Base-by-base conservation (phyloP, 2,329 filamentous ascomycete species). In the Colletotrichum brevisporum region DNA sequence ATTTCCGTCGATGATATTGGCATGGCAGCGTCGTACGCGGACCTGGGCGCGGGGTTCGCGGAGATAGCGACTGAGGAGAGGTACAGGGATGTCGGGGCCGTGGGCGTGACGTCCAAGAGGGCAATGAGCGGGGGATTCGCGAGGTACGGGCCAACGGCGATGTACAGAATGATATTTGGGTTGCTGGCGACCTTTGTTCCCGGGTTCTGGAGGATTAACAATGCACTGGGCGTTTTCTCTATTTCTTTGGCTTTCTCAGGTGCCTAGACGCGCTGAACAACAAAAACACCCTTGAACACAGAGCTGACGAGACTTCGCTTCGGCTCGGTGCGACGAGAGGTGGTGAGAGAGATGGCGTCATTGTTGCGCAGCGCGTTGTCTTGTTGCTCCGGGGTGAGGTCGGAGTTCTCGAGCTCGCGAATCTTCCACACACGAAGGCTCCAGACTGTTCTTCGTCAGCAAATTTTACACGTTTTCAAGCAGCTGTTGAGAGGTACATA, bases 351-450 rank as follows among this genome's bases (percentile, higher is more conserved):
- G 16, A 66, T n/a, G 15, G 50, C 57, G 15, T 69, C 54, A 8
- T 55, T 54, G 43, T 66, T 58, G 8, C n/a, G 48, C 24, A 71
- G 26, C 2, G 50, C 56, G 6, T 59, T 26, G 6, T 51, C 55
- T 43, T 56, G 56, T 10, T 65, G 54, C 16, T 57, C 53, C 16
- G 59, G 47, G 1, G 57, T 21, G 3, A 72, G 50, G 1, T 61
- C 55, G 2, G 45, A 51, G 18, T 53, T 63, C 12, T 72, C 71
- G 5, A 72, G 47, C 16, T 72, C 53, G 4, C 66, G 53, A 2
- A 72, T 61, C 39, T 72, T 72, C 71, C 71, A 72, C 0, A 64
- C 51, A n/a, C 71, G 71, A 2, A 72, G 65, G 6, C 68, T 62
- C 71, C 71, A 72, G 5, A 72, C 71, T 72, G 21, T 0, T 2